These are phyloP conservation scores for Aspergillus fumigatus DNA, from an alignment of 2,329 filamentous ascomycete species.

Conservation along the genomic window DNA sequence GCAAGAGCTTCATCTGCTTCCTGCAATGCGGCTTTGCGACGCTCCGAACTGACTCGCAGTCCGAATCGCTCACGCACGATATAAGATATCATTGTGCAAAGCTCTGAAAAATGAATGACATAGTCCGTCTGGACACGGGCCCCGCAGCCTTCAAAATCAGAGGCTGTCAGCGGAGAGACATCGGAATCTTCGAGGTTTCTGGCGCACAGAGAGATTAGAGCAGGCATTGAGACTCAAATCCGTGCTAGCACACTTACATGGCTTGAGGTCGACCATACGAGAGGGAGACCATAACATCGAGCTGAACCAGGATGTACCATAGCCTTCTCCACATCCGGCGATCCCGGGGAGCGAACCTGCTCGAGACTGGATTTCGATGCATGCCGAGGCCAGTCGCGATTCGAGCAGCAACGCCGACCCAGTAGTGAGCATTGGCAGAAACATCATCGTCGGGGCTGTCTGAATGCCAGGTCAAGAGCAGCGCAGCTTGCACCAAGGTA, in stretches of 20 bases:
- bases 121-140: conserved; percentile 41
- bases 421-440: conserved; percentile 49
- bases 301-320: conserved; percentile 43
- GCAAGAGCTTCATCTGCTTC: conserved; percentile 40
- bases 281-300: conserved; percentile 41
- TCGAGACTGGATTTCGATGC: conserved; percentile 43
- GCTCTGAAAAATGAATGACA: conserved; percentile 46
- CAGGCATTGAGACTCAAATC: not conserved
- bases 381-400: conserved; percentile 54
- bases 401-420: conserved; percentile 51
- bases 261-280: conserved; percentile 50
- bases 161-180: conserved; percentile 40
- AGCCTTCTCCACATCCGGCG: conserved; percentile 41
- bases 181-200: conserved; percentile 50
- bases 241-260: conserved; percentile 33
- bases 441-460: conserved; percentile 52
- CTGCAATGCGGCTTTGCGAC: conserved; percentile 38
- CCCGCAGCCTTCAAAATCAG: conserved; percentile 47
- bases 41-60: conserved; percentile 35
- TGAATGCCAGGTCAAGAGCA: conserved; percentile 54
- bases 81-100: conserved; percentile 49
- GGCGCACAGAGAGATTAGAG: not conserved
- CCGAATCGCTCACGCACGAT: conserved; percentile 41
- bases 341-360: conserved; percentile 38
- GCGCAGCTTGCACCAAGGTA: conserved; percentile 50